These are phyloP conservation scores for Olyra latifolia DNA, from an alignment of 176 grass and related monocot species.

Conservation along the genomic window DNA sequence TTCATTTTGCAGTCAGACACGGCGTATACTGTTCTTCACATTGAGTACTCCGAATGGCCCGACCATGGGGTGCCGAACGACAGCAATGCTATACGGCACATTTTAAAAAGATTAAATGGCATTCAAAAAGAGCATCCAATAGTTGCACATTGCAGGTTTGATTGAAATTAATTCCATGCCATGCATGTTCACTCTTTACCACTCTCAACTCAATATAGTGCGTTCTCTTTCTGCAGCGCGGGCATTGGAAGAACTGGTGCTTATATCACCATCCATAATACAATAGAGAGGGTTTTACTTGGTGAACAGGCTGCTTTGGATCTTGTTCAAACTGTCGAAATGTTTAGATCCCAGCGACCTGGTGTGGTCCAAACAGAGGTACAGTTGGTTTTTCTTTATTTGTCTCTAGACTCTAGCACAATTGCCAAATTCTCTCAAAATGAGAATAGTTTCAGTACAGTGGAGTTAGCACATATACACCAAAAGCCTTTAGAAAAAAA, in stretches of 20 bases:
- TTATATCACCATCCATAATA: slow-evolving; percentile 75
- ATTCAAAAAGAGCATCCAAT: slow-evolving; percentile 51
- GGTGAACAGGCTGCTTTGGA: slow-evolving; percentile 56
- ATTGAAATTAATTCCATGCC: slow-evolving; percentile 5
- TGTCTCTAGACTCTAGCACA: background rate
- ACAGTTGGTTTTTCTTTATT: slow-evolving; percentile 5
- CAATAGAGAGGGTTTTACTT: slow-evolving; percentile 74
- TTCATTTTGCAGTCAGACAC: slow-evolving; percentile 44
- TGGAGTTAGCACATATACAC: background rate
- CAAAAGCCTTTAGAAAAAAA: background rate
- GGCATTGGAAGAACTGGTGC: slow-evolving; percentile 95
- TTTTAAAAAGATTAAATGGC: slow-evolving; percentile 58
- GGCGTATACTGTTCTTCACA: slow-evolving; percentile 70
- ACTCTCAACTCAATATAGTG: slow-evolving; percentile 14
- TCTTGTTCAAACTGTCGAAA: slow-evolving; percentile 57
- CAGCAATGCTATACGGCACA: slow-evolving; percentile 53
- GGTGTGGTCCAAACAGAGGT: slow-evolving; percentile 89
- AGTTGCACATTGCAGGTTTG: slow-evolving; percentile 95
- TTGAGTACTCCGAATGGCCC: slow-evolving; percentile 82
- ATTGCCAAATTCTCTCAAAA: background rate
- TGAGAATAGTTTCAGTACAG: background rate
- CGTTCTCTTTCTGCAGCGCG: slow-evolving; percentile 59
- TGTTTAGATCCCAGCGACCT: slow-evolving; percentile 66
- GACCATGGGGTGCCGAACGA: slow-evolving; percentile 82
- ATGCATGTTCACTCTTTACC: background rate